Percentiles rank a stretch among this genome's conserved stretches.
Conservation (phyloP, 331 rosid genomes). For the Arachis monticola region DNA sequence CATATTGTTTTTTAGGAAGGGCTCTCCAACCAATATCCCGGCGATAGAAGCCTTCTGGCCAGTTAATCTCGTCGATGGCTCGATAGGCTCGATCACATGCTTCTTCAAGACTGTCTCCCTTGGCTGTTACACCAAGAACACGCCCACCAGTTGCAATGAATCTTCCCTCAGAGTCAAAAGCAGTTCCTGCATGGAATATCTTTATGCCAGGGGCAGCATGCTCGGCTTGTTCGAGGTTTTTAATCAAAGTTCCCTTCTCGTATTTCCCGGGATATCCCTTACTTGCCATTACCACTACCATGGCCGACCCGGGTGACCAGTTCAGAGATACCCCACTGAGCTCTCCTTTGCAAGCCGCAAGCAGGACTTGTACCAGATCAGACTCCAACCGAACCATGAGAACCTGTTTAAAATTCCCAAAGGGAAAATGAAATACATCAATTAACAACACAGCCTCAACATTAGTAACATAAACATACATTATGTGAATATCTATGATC, state of each 20-base stretch:
- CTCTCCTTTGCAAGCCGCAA: conserved; percentile 92
- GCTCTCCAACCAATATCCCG: conserved; percentile 98
- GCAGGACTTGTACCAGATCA: conserved; percentile 86
- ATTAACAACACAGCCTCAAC: conserved; percentile 27
- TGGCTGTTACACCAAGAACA: conserved; percentile 91
- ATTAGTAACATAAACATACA: conserved; percentile 4
- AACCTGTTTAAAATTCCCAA: conserved; percentile 54
- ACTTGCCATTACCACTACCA: conserved; percentile 99
- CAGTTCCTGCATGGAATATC: conserved; percentile 96
- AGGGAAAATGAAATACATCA: background rate
- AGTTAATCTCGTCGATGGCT: conserved; percentile 68
- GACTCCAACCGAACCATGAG: conserved; percentile 92
- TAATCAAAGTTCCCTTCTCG: conserved; percentile 82
- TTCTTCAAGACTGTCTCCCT: conserved; percentile 81
- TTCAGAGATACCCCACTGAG: conserved; percentile 64
- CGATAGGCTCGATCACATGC: conserved; percentile 75
- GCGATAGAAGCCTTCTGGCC: conserved; percentile 92
- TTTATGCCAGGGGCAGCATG: conserved; percentile 66
- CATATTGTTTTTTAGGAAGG: conserved; percentile 63
- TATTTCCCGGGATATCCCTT: conserved; percentile 87
- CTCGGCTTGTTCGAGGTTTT: conserved; percentile 82
- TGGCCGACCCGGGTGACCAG: conserved; percentile 92
- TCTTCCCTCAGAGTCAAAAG: conserved; percentile 67
- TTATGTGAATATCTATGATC: conserved; percentile 18
- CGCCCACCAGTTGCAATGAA: conserved; percentile 84